Base-by-base conservation (phyloP, 192 early-diverging fungal species). In the Coemansia sp. region DNA sequence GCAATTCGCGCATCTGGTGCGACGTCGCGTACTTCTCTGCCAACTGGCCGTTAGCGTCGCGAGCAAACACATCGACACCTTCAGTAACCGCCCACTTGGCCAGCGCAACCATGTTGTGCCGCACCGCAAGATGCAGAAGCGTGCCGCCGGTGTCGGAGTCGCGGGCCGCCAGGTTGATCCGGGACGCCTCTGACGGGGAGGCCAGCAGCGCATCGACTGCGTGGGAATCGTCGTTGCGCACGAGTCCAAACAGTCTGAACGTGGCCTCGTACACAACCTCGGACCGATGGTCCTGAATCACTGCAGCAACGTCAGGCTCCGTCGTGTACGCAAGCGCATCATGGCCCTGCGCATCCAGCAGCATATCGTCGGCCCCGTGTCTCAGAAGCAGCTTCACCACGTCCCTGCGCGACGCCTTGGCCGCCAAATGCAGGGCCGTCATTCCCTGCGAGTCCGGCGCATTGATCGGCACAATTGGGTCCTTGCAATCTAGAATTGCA, bases 351-450 rank as follows among this genome's bases (percentile, higher is more conserved):
- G 71, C 48, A 57, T 93, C 88, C 37, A 84, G 70, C 1, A 90
- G 57, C 53, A 88, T 85, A 79, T 93, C 90, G 70, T 92, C 85
- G 42, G 91, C 79, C 9, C 86, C 86, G 38, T 78, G 78, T 50
- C 87, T 86, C 40, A 94, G 81, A 32, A 94, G 71, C 38, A 93
- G 64, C 58, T 87, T 87, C 15, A 92, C 83, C 11, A 92, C 80
- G 53, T 92, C 91, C 8, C 77, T 68, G 39, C 90, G 82, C 16
- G 88, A 84, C 48, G 87, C 79, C 69, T 87, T 90, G 42, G 92
- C 79, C 0, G 91, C 93, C 65, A 90, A 67, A 64, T 94, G 93
- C 50, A 94, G 69, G 9, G 91, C 88, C 0, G 92, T 94, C 69
- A 89, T 86, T 13, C 91, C 89, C 38, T 89, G 82, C 39, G 68